Evolutionary conservation across 352 stramenopile genomes (phyloP).

Genomic region (Phytophthora pseudosyringae): DNA sequence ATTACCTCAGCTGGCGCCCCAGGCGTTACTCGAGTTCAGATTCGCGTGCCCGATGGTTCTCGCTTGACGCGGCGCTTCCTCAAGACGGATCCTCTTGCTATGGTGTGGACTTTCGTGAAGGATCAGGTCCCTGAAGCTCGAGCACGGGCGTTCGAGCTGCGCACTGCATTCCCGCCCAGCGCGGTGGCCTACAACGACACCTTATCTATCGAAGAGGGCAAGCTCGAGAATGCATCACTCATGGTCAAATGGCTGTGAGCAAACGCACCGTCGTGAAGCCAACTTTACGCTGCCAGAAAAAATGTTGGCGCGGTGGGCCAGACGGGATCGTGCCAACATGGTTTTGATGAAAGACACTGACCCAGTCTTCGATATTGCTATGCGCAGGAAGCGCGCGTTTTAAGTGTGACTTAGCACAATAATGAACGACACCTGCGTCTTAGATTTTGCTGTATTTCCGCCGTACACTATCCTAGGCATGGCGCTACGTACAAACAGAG

Average conservation of each 20-base stretch:
- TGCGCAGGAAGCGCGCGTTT: background rate
- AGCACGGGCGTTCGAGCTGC: slow-evolving; percentile 72
- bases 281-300: slow-evolving; percentile 10
- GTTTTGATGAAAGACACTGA: background rate
- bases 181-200: slow-evolving; percentile 60
- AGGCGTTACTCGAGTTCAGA: slow-evolving; percentile 70
- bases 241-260: slow-evolving; percentile 77
- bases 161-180: slow-evolving; percentile 67
- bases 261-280: slow-evolving; percentile 1
- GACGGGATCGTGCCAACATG: background rate
- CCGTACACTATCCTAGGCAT: background rate
- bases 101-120: slow-evolving; percentile 76
- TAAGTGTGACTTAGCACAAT: slow-evolving; percentile 14
- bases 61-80: slow-evolving; percentile 77
- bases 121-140: slow-evolving; percentile 79
- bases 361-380: slow-evolving; percentile 1
- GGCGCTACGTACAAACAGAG: background rate
- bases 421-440: slow-evolving; percentile 24
- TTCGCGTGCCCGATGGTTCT: slow-evolving; percentile 69
- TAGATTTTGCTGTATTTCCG: slow-evolving; percentile 13
- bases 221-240: slow-evolving; percentile 79
- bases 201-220: slow-evolving; percentile 61
- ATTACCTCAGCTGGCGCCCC: slow-evolving; percentile 46
- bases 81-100: slow-evolving; percentile 68
- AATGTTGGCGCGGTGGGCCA: background rate